Base-by-base conservation (phyloP, 495 filamentous ascomycete genomes). In the Lophium mytilinum region DNA sequence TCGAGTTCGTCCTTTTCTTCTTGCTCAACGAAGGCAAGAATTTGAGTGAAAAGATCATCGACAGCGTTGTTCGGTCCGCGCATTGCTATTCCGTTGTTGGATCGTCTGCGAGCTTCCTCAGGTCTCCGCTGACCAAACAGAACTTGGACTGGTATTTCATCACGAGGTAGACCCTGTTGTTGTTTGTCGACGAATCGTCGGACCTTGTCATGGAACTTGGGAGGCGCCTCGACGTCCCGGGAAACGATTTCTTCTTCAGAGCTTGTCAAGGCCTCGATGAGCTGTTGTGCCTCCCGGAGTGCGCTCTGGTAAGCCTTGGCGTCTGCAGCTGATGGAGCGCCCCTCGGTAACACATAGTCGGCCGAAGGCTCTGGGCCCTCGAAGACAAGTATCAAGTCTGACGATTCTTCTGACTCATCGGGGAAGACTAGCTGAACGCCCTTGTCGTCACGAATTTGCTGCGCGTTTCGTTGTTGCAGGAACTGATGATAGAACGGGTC, bases 401-500 rank as follows among this genome's bases (percentile, higher is more conserved):
- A 69, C 50, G 78, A 76, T 37, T 81, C 69, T 39, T 84, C 76
- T 0, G 70, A 52, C 2, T 81, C 74, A 18, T 88, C 81, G 0
- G 90, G 88, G 17, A 92, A 72, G 9, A 95, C 78, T 14, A 94
- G 63, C 59, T 89, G 83, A 10, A 96, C 90, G 59, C 89, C 87
- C 61, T 82, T 88, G 19, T 89, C 82, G 53, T 83, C 75, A 53
- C 83, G 82, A 30, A 95, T 74, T 50, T 79, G 78, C 35, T 78
- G 75, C 9, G 78, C 75, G 46, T 83, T 72, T 24, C 85, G 81
- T 37, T 80, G 82, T 21, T 80, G 81, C 33, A 95, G 71, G 70
- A 88, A 85, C 6, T 80, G 74, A 69, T 96, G 86, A 76, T 86
- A 95, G 75, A 95, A 95, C 0, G 89, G 84, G 69, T 96, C 88